Conservation (phyloP, 805 yeast genomes). For the Pichia deserticola region DNA sequence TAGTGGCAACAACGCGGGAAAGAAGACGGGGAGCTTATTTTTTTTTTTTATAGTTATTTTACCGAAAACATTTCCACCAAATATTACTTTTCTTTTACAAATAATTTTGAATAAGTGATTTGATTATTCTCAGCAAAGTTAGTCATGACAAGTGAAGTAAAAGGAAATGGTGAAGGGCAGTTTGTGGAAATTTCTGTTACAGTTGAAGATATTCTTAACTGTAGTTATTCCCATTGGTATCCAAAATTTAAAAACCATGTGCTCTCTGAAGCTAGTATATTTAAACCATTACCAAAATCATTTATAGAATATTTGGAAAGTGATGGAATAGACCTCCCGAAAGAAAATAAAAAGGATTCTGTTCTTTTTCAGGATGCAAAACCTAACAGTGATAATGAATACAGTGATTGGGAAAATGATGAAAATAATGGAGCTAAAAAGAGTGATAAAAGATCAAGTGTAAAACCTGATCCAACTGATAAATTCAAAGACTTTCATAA, state of each 20-base stretch:
- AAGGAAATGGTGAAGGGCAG: slow-evolving; percentile 4
- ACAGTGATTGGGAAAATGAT: slow-evolving; percentile 66
- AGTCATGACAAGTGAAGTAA: too few relatives aligned
- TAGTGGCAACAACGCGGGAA: not conserved
- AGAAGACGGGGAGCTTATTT: too few relatives aligned
- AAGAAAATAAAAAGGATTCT: slow-evolving; percentile 31
- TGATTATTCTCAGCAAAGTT: too few relatives aligned
- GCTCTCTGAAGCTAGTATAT: slow-evolving; percentile 40
- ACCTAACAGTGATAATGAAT: slow-evolving; percentile 52
- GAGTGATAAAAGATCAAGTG: not conserved
- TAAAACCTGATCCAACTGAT: slow-evolving; percentile 34
- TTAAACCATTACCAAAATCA: slow-evolving; percentile 49
- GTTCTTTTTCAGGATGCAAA: slow-evolving; percentile 25
- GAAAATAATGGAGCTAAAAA: slow-evolving; percentile 20
- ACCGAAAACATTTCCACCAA: too few relatives aligned
- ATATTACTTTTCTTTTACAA: too few relatives aligned
- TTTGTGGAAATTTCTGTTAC: slow-evolving; percentile 24
- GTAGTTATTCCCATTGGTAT: slow-evolving; percentile 58
- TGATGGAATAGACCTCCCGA: slow-evolving; percentile 64
- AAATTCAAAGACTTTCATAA: slow-evolving; percentile 57
- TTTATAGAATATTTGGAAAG: slow-evolving; percentile 54
- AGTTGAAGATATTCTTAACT: slow-evolving; percentile 39
- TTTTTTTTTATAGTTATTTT: too few relatives aligned
- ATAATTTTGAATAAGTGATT: too few relatives aligned
- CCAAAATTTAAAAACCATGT: slow-evolving; percentile 37